phyloP scores from a whole-genome alignment of 2,329 filamentous ascomycete species.

The Ambrosiella cleistominuta region DNA sequence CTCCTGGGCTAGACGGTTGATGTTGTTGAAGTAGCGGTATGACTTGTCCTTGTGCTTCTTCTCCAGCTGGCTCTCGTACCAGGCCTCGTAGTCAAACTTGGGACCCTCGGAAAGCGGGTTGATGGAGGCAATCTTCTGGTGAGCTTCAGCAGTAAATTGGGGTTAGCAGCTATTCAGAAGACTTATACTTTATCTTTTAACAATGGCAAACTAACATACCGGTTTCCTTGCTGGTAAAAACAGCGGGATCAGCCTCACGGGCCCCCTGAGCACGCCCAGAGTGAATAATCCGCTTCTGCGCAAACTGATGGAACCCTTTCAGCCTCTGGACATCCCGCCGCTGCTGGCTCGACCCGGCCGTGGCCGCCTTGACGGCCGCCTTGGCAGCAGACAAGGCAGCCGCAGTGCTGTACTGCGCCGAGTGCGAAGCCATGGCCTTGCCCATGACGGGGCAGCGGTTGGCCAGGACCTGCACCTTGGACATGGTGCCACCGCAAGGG shows the following conservation, averaged over 20 bases:
- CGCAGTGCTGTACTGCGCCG: constrained; percentile 33
- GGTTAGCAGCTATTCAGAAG: background rate
- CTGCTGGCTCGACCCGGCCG: constrained; percentile 4
- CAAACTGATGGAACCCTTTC: constrained; percentile 47
- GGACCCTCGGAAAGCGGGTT: constrained; percentile 19
- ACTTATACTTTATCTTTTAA: background rate
- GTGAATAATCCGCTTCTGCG: constrained; percentile 8
- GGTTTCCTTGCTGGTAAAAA: constrained; percentile 12
- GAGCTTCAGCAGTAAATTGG: background rate
- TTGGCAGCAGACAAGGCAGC: constrained; percentile 25
- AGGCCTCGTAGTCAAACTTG: constrained; percentile 79
- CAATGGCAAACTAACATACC: constrained; percentile 2
- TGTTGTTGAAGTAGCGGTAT: constrained; percentile 99
- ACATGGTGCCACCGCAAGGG: constrained; percentile 77
- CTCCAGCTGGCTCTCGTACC: constrained; percentile 75
- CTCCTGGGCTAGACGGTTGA: constrained; percentile 91
- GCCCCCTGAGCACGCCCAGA: constrained; percentile 7
- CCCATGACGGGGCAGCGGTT: constrained; percentile 97
- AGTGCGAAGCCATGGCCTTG: constrained; percentile 84
- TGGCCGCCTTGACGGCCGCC: constrained; percentile 19
- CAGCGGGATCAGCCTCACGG: constrained; percentile 11
- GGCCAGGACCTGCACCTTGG: constrained; percentile 85
- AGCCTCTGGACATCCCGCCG: constrained; percentile 19
- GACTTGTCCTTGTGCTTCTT: constrained; percentile 99
- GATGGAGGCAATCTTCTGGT: constrained; percentile 14